Base-by-base conservation (phyloP, 163 green algal genomes). In the Volvox carteri region DNA sequence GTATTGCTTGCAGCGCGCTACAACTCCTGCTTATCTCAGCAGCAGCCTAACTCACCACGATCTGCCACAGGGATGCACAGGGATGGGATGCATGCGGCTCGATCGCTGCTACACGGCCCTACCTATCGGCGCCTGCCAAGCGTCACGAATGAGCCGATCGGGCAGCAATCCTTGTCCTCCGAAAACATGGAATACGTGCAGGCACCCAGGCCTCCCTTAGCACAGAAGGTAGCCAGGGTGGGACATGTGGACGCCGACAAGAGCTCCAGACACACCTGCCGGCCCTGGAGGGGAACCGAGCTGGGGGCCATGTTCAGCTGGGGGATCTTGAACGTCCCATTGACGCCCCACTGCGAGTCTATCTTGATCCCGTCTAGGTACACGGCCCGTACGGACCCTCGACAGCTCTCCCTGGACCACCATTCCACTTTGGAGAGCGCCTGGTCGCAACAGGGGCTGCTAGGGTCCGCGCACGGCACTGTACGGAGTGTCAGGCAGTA, bases 281-380 rank as follows among this genome's bases (percentile, higher is more conserved):
- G 44, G 33, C 80, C 80, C 0, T 28, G 5, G 30, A 21, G 6
- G 1, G 80, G 80, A 4, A 87, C 30, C 2, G 62, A 8, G 1
- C 8, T 7, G 30, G 5, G 4, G 0, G 44, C 3, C 5, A 87
- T 6, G 30, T 87, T 68, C 44, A 87, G 65, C 16, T 7, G 35
- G 8, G 80, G 80, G 44, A 87, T 54, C 80, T 87, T 87, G 80
- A 87, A 87, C 0, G 28, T 41, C n/a, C n/a, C n/a, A 16, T 56
- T 42, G 12, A 48, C 30, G 7, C 3, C 80, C 80, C 80, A 87
- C 80, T 87, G 80, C 65, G 68, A 65, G 80, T 87, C 67, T 1
- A 79, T 18, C 80, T 87, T 87, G 65, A 44, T 35, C 42, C 62
- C 62, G 21, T 70, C 30, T 9, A 87, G n/a, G 33, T 28, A 80